Evolutionary conservation across 352 stramenopile genomes (phyloP).

Genomic region (Globisporangium yorkense): DNA sequence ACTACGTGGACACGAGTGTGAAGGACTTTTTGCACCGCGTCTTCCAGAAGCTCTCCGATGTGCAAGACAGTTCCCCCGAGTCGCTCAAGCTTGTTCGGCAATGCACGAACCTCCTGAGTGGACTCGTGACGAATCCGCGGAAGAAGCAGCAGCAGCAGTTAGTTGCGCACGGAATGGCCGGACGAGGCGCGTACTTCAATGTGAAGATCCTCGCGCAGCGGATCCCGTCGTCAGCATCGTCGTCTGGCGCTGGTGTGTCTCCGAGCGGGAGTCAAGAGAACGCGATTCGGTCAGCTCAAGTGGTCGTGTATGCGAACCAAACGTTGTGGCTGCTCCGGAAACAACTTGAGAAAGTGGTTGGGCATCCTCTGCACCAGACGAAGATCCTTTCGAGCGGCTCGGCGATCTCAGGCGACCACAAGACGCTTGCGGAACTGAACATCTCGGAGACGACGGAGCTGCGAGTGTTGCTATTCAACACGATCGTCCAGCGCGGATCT

Average conservation of each 20-base stretch:
- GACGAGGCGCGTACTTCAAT: constrained; percentile 66
- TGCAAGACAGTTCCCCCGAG: constrained; percentile 40
- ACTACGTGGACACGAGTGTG: constrained; percentile 26
- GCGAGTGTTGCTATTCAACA: constrained; percentile 78
- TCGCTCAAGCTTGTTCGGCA: constrained; percentile 73
- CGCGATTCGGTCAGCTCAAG: constrained; percentile 48
- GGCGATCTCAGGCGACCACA: constrained; percentile 67
- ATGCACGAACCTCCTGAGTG: constrained; percentile 63
- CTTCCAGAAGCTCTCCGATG: constrained; percentile 57
- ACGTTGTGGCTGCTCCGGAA: constrained; percentile 64
- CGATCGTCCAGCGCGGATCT: constrained; percentile 51
- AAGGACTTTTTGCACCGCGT: constrained; percentile 83
- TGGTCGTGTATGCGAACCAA: constrained; percentile 73
- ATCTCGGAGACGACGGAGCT: constrained; percentile 74
- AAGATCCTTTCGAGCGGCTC: constrained; percentile 73
- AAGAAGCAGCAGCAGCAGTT: constrained; percentile 34
- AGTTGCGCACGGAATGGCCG: constrained; percentile 60
- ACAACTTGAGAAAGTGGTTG: constrained; percentile 64
- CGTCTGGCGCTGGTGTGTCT: constrained; percentile 8
- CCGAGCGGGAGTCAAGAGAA: constrained; percentile 36
- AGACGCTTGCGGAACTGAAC: constrained; percentile 76
- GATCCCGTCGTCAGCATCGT: constrained; percentile 43
- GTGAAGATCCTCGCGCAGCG: constrained; percentile 79
- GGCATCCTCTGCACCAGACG: constrained; percentile 71
- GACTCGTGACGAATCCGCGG: constrained; percentile 48